phyloP scores from a whole-genome alignment of 1,284 basidiomycete genomes.

The Flammula alnicola region DNA sequence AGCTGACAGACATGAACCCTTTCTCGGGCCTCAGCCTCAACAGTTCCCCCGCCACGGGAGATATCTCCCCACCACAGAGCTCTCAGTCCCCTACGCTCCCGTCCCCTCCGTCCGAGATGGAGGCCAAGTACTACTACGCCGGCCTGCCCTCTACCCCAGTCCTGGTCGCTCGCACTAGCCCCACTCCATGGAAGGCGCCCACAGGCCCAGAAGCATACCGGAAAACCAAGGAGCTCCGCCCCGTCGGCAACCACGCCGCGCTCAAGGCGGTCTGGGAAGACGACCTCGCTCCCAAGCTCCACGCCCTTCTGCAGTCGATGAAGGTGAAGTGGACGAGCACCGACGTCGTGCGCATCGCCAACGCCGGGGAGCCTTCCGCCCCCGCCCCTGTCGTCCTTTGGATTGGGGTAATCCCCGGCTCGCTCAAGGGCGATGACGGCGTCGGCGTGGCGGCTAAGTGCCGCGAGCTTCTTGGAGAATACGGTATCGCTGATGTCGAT shows the following conservation, averaged over 20 bases:
- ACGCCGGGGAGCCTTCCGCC: conserved; percentile 21
- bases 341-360: conserved; percentile 28
- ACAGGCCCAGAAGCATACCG: conserved; percentile 24
- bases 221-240: conserved; percentile 26
- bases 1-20: too few species aligned
- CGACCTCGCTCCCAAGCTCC: conserved; percentile 22
- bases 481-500: too few species aligned
- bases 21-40: too few species aligned
- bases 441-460: conserved; percentile 7
- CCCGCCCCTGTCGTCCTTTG: conserved; percentile 25
- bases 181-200: conserved; percentile 28
- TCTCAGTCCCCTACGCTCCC: too few species aligned
- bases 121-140: conserved; percentile 25
- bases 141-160: conserved; percentile 23
- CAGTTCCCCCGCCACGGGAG: too few species aligned
- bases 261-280: conserved; percentile 29
- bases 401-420: conserved; percentile 34
- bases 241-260: conserved; percentile 26
- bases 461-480: conserved; percentile 19
- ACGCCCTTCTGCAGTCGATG: conserved; percentile 19
- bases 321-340: too few species aligned
- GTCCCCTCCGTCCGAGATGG: too few species aligned
- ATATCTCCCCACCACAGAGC: too few species aligned
- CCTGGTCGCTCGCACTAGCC: conserved; percentile 23
- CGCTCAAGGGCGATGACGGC: conserved; percentile 26